phyloP scores from a whole-genome alignment of 2,329 filamentous ascomycete genomes.

The Chrysoporthe cubensis region DNA sequence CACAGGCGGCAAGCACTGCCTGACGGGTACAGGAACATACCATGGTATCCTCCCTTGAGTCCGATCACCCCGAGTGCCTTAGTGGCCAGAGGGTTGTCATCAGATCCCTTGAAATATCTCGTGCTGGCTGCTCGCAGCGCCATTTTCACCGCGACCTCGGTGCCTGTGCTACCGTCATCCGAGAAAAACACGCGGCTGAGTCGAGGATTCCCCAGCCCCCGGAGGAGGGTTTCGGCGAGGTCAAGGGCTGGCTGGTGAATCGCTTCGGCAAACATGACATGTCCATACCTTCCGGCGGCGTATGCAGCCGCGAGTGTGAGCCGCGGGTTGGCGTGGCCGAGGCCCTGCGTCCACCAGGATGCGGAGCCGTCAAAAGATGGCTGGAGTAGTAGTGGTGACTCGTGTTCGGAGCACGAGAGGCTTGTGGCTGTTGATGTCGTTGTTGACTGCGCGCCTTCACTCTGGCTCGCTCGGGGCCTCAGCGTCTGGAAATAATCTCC shows the following conservation, averaged over 20 bases:
- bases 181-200: conserved; percentile 77
- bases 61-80: conserved; percentile 53
- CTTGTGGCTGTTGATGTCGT: conserved; percentile 14
- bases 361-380: conserved; percentile 82
- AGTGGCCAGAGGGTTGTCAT: too few relatives aligned
- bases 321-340: conserved; percentile 76
- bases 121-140: conserved; percentile 69
- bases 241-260: conserved; percentile 78
- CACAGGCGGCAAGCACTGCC: too few relatives aligned
- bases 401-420: too few relatives aligned
- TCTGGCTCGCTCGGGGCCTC: not conserved
- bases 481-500: conserved; percentile 76
- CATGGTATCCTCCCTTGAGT: conserved; percentile 81
- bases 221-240: conserved; percentile 68
- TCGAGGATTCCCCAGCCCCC: conserved; percentile 64
- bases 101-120: conserved; percentile 54
- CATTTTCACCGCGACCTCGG: conserved; percentile 88
- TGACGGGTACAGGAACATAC: conserved; percentile 36
- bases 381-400: conserved; percentile 47
- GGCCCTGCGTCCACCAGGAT: conserved; percentile 90
- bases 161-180: conserved; percentile 82
- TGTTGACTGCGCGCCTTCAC: too few relatives aligned
- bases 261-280: conserved; percentile 84
- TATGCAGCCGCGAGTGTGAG: conserved; percentile 77
- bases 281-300: conserved; percentile 81